Conservation (phyloP, 768 basidiomycete genomes). For the Boletales sp. region DNA sequence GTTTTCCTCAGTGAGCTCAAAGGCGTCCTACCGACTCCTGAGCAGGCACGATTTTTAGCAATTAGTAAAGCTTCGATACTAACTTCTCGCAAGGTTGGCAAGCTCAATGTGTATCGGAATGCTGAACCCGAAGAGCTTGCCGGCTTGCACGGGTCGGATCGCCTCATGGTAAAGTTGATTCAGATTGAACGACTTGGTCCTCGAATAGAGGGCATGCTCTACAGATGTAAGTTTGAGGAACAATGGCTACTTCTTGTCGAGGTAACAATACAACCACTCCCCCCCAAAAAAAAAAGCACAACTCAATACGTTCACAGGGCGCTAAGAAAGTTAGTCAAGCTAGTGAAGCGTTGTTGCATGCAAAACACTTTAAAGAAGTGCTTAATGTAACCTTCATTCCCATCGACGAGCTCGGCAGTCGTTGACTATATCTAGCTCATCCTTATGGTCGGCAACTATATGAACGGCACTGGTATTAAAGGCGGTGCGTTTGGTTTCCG, state of each 20-base stretch:
- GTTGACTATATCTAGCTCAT: constrained; percentile 56
- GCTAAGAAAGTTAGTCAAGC: constrained; percentile 80
- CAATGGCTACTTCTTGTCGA: constrained; percentile 79
- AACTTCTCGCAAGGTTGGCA: constrained; percentile 59
- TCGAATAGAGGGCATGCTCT: constrained; percentile 94
- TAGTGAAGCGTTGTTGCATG: constrained; percentile 71
- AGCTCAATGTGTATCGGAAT: constrained; percentile 85
- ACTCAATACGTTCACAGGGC: constrained; percentile 45
- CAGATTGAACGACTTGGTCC: constrained; percentile 87
- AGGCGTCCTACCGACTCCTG: constrained; percentile 85
- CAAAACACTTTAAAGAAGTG: constrained; percentile 86
- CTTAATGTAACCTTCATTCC: constrained; percentile 59
- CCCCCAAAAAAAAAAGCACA: background rate
- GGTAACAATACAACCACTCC: constrained; percentile 33
- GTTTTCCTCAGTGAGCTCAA: constrained; percentile 87
- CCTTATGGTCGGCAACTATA: constrained; percentile 93
- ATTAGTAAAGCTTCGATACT: background rate
- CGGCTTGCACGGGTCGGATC: constrained; percentile 88
- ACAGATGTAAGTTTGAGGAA: constrained; percentile 85
- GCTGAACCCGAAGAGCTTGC: constrained; percentile 84
- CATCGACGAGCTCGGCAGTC: background rate
- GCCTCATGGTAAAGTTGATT: constrained; percentile 95
- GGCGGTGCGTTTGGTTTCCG: constrained; percentile 97
- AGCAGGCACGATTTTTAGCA: constrained; percentile 53
- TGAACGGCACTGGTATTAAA: constrained; percentile 95